Evolutionary conservation across 2,329 filamentous ascomycete genomes (phyloP), one percentile per base, ranked within the genome.

Genomic region (Mollisia scopiformis): DNA sequence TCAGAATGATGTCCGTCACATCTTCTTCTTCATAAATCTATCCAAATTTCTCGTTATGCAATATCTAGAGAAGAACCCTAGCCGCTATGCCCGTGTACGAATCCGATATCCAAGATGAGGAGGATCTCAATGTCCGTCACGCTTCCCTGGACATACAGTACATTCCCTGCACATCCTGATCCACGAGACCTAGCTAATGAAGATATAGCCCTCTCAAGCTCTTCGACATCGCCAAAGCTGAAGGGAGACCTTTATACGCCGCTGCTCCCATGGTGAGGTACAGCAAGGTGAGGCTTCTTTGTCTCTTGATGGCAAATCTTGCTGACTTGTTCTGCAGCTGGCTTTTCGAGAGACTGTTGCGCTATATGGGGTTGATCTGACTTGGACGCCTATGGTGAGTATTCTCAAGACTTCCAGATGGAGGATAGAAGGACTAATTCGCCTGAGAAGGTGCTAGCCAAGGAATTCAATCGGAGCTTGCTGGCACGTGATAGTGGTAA

Each of bases 231-330:
- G 80, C 83, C 5, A 82, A 78, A 69, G 75, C 75, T 50, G 77
- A 85, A 64, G 77, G 80, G 33, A 78, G 82, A 61, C 82, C 86
- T 49, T 65, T 88, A 6, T 83, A 84, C 67, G 80, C 86, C 21
- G 85, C 81, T 49, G 87, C 87, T 14, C 87, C 87, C n/a, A 89
- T 89, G 87, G 87, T 89, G 57, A 79, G 87, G 63, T 89, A 86
- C 71, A 84, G 83, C 74, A 87, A 87, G 66, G 73, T 74, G 72
- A 28, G 55, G 52, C 8, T 30, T 27, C 28, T 62, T 27, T 28
- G 13, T 3, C n/a, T 8, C 14, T 25, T 7, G 41, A 46, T 46
- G 41, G 27, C 23, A 21, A 46, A 46, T 43, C 37, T 46, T 46
- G 23, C 21, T 46, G 21, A 46, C 7, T 23, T 10, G 23, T 16